A percentile compares a stretch with the other conserved stretches of the same genome.
Conservation (phyloP, 768 basidiomycete genomes). For the Tricholoma matsutake region DNA sequence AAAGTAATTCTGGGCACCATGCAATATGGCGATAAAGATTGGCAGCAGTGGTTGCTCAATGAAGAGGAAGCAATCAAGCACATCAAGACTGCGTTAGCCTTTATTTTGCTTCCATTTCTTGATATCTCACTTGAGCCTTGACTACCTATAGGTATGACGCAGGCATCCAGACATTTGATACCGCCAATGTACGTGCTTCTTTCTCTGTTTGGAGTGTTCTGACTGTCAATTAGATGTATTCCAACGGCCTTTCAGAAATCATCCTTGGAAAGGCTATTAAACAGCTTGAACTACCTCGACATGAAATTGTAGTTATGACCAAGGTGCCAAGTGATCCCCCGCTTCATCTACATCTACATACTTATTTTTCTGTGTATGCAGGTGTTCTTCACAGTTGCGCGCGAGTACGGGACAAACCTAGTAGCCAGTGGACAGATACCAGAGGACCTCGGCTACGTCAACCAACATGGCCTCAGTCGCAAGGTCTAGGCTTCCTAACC, state of each 20-base stretch:
- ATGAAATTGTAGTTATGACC: conserved; percentile 77
- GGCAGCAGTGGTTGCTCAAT: too few species aligned
- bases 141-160: conserved; percentile 53
- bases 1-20: too few species aligned
- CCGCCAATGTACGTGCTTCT: conserved; percentile 39
- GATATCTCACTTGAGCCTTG: too few species aligned
- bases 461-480: conserved; percentile 44
- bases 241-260: conserved; percentile 61
- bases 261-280: conserved; percentile 74
- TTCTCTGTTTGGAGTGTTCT: not conserved
- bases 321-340: conserved; percentile 49
- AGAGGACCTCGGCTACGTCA: conserved; percentile 49
- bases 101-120: too few species aligned
- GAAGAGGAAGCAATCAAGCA: too few species aligned
- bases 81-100: too few species aligned
- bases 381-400: conserved; percentile 35
- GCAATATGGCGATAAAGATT: too few species aligned
- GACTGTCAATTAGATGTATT: conserved; percentile 45
- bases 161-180: conserved; percentile 63
- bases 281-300: conserved; percentile 60
- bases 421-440: conserved; percentile 14
- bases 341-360: not conserved
- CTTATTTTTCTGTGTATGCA: conserved; percentile 22
- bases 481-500: conserved; percentile 11
- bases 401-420: conserved; percentile 13